A percentile compares a stretch with the other conserved stretches of the same genome.
Conservation (phyloP, 768 basidiomycete genomes). For the Auriscalpium orientale region DNA sequence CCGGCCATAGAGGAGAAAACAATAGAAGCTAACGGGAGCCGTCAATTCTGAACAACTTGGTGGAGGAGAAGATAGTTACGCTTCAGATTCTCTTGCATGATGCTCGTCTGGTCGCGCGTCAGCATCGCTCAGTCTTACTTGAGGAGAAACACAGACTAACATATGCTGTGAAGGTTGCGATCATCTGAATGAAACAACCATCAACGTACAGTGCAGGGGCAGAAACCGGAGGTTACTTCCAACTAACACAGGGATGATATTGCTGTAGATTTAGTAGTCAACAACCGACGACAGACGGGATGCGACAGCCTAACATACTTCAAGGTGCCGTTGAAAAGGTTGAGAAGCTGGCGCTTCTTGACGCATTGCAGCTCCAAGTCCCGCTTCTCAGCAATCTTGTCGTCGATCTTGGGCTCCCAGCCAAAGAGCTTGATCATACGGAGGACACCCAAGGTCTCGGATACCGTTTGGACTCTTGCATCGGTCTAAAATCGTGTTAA, state of each 20-base stretch:
- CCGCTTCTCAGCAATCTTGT: slow-evolving; percentile 24
- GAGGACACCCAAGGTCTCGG: slow-evolving; percentile 33
- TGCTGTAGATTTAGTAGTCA: slow-evolving; percentile 17
- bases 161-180: not conserved
- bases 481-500: slow-evolving; percentile 30
- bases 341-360: slow-evolving; percentile 27
- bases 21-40: slow-evolving; percentile 12
- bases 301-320: slow-evolving; percentile 17
- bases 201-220: not conserved
- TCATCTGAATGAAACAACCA: slow-evolving; percentile 7
- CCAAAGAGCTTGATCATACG: slow-evolving; percentile 57
- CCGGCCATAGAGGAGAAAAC: slow-evolving; percentile 24
- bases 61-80: not conserved
- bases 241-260: slow-evolving; percentile 31
- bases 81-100: not conserved
- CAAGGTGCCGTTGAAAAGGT: slow-evolving; percentile 24
- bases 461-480: slow-evolving; percentile 35
- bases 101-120: slow-evolving; percentile 20
- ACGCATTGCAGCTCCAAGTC: slow-evolving; percentile 31
- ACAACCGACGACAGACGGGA: not conserved
- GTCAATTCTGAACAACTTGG: not conserved
- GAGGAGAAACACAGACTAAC: not conserved
- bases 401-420: slow-evolving; percentile 45
- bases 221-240: too few relatives aligned
- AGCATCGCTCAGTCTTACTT: not conserved